phyloP scores from a whole-genome alignment of 495 filamentous ascomycete genomes.

The Xylaria acuta region DNA sequence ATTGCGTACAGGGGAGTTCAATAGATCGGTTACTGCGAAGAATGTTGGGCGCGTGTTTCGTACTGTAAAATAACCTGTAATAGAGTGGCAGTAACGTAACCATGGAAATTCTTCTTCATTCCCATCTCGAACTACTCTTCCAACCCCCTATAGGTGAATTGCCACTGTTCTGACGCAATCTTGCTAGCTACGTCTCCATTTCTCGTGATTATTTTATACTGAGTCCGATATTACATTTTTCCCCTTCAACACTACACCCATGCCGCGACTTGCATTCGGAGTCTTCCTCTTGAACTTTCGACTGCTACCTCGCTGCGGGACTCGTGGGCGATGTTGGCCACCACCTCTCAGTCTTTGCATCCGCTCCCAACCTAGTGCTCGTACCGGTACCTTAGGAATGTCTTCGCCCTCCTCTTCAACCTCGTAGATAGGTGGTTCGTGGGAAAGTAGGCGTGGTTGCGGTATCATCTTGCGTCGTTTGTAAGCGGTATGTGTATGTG shows the following conservation, averaged over 20 bases:
- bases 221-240: background rate
- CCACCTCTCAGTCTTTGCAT: background rate
- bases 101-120: background rate
- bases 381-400: background rate
- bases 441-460: background rate
- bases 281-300: background rate
- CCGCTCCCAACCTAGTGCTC: background rate
- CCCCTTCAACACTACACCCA: background rate
- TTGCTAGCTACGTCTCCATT: background rate
- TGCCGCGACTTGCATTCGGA: background rate
- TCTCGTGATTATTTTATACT: background rate
- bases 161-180: background rate
- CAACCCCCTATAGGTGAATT: background rate
- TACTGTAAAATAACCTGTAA: background rate
- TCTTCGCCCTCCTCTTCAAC: background rate
- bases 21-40: slow-evolving; percentile 9
- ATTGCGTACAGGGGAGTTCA: background rate
- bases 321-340: background rate
- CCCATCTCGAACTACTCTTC: background rate
- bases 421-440: background rate
- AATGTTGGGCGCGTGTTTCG: background rate
- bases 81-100: background rate
- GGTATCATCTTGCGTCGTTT: background rate
- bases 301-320: background rate
- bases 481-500: background rate